Evolutionary conservation across 169 alveolate genomes (phyloP), one percentile per base, ranked within the genome.

Genomic region (Cryptosporidium canis): DNA sequence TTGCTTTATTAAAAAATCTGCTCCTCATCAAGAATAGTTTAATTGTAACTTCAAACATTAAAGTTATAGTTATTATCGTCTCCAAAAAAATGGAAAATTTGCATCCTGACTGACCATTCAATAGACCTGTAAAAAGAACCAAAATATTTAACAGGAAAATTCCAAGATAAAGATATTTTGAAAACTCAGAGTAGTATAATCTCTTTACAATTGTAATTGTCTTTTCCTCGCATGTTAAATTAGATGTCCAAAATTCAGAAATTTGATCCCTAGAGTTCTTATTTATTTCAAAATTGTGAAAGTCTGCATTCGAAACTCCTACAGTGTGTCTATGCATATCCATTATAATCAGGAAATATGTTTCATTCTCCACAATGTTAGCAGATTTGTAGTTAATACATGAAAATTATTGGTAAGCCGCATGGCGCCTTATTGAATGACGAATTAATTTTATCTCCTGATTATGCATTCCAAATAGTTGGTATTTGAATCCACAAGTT

Each of bases 141-240:
- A 77, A 58, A 6, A 77, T 21, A 61, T 77, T 77, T 35, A 77
- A 24, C 41, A 77, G 18, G 44, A 63, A 77, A n/a, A 77, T 77
- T 24, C 66, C 72, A 58, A 77, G 45, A 21, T 77, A 77, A 4
- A 77, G 45, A 37, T 58, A 77, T 61, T 77, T 77, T 53, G 87
- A 77, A 41, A 77, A 58, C 21, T 77, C 87, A n/a, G 87, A 77
- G 35, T 77, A 77, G 64, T 77, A 77, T 27, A 77, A 31, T 43
- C 87, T 55, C 27, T 77, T 77, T n/a, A 55, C 87, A 24, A 77
- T 55, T 41, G 72, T 77, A 5, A 77, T 61, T 14, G 72, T 64
- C 27, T 3, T 77, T 44, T 77, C 87, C 45, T 77, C 87, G 37
- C 58, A 77, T 58, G 87, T 39, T 39, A 77, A 27, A 27, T 65